Conservation (phyloP, 768 basidiomycete species). For the Mycena amicta region DNA sequence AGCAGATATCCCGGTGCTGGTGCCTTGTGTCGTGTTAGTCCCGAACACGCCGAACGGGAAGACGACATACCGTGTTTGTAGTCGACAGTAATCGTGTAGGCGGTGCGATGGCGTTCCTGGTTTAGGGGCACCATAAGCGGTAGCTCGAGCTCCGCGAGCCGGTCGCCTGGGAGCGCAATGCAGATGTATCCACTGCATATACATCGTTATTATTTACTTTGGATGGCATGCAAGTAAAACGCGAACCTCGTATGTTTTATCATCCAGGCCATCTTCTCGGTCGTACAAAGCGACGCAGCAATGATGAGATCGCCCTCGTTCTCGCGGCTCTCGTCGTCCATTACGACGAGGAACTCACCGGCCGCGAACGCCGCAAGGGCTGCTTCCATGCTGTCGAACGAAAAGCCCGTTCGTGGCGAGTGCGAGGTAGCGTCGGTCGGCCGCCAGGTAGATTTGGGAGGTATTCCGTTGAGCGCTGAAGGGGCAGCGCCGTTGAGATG, state of each 20-base stretch:
- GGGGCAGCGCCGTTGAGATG: background rate
- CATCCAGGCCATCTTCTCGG: slow-evolving; percentile 99
- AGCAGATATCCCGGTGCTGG: slow-evolving; percentile 95
- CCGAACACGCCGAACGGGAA: background rate
- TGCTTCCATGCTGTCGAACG: slow-evolving; percentile 81
- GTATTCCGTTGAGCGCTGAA: background rate
- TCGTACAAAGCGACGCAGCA: slow-evolving; percentile 80
- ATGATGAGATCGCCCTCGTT: slow-evolving; percentile 98
- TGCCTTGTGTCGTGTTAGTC: slow-evolving; percentile 49
- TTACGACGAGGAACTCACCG: slow-evolving; percentile 93
- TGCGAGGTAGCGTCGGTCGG: slow-evolving; percentile 35
- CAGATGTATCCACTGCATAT: slow-evolving; percentile 87
- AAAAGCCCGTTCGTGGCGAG: slow-evolving; percentile 45
- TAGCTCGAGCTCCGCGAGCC: slow-evolving; percentile 77
- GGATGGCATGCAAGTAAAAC: slow-evolving; percentile 22
- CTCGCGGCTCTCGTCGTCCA: slow-evolving; percentile 95
- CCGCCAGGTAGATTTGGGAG: slow-evolving; percentile 31
- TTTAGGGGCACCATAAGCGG: slow-evolving; percentile 95
- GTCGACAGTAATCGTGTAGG: slow-evolving; percentile 95
- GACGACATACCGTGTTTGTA: slow-evolving; percentile 76
- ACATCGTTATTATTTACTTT: background rate
- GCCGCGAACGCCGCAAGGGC: slow-evolving; percentile 74
- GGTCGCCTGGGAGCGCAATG: slow-evolving; percentile 74
- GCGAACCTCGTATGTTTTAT: slow-evolving; percentile 91
- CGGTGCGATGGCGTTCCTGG: slow-evolving; percentile 88